Conservation (phyloP, 2,329 filamentous ascomycete species). For the Talaromyces sp. region DNA sequence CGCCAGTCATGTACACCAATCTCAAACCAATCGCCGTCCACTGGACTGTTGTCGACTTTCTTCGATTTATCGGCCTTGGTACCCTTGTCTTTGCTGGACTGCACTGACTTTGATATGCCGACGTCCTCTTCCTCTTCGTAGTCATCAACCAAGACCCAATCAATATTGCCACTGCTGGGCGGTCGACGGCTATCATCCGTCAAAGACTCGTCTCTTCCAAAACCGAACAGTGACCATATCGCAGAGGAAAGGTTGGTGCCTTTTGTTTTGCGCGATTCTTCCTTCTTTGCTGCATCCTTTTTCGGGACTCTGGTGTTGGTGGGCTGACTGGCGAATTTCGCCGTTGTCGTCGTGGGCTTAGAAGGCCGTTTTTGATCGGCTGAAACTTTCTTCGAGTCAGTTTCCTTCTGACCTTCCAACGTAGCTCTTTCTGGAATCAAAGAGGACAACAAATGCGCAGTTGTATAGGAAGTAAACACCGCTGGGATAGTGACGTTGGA, state of each 20-base stretch:
- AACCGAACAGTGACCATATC: constrained; percentile 46
- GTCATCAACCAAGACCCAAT: constrained; percentile 70
- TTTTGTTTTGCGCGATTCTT: constrained; percentile 22
- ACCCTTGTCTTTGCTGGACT: constrained; percentile 32
- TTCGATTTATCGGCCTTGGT: constrained; percentile 25
- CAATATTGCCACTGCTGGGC: constrained; percentile 70
- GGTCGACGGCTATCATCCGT: constrained; percentile 60
- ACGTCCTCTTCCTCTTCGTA: constrained; percentile 55
- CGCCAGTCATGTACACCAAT: constrained; percentile 88
- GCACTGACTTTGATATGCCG: constrained; percentile 24
- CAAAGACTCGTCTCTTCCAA: constrained; percentile 34
- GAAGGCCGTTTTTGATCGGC: constrained; percentile 29
- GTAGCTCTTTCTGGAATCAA: constrained; percentile 60
- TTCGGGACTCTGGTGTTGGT: constrained; percentile 3
- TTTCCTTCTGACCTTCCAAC: constrained; percentile 19
- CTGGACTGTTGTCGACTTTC: constrained; percentile 27
- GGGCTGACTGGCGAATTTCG: background rate
- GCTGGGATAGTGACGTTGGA: constrained; percentile 93
- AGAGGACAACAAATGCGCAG: constrained; percentile 86
- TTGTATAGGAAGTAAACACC: constrained; percentile 91
- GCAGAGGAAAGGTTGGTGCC: constrained; percentile 43
- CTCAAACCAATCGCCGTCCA: constrained; percentile 63
- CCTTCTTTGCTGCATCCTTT: background rate
- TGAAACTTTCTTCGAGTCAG: constrained; percentile 47
- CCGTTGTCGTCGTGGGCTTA: constrained; percentile 26